phyloP scores from a whole-genome alignment of 441 rosid genomes.

The Rhodomyrtus psidioides region DNA sequence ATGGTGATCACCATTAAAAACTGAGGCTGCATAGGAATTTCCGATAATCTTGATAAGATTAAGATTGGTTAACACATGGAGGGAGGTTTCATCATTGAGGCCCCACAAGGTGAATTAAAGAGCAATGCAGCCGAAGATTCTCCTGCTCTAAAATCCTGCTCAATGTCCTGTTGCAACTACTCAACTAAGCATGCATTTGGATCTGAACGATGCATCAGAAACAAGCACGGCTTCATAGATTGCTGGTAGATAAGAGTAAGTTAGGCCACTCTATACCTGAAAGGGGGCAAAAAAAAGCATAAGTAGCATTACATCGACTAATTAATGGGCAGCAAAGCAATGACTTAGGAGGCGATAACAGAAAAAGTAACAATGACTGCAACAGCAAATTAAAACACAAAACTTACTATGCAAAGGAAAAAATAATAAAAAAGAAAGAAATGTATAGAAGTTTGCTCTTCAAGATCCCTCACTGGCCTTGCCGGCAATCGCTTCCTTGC shows the following conservation, averaged over 20 bases:
- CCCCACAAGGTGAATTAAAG: conserved; percentile 30
- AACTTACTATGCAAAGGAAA: neutral
- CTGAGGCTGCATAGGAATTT: conserved; percentile 27
- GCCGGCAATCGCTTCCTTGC: conserved; percentile 56
- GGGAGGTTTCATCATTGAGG: conserved; percentile 33
- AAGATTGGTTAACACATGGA: conserved; percentile 35
- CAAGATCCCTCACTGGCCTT: conserved; percentile 53
- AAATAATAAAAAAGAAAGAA: conserved; percentile 20
- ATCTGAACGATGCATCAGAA: conserved; percentile 18
- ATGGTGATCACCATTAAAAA: neutral
- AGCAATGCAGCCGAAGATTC: neutral
- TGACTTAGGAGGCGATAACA: neutral
- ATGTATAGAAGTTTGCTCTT: conserved; percentile 7
- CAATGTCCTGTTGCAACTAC: neutral
- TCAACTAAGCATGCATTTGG: conserved; percentile 6
- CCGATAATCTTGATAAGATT: conserved; percentile 22
- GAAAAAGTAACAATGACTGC: neutral
- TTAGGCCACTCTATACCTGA: conserved; percentile 52
- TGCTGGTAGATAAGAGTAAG: conserved; percentile 24
- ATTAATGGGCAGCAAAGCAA: neutral
- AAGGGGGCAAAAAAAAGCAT: neutral
- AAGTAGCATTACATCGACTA: neutral
- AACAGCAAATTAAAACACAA: neutral
- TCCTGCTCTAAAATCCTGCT: conserved; percentile 1
- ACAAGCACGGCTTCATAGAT: conserved; percentile 27